These are phyloP conservation scores for Xanthoconium purpureum DNA, from an alignment of 768 basidiomycete genomes.

Conservation along the genomic window DNA sequence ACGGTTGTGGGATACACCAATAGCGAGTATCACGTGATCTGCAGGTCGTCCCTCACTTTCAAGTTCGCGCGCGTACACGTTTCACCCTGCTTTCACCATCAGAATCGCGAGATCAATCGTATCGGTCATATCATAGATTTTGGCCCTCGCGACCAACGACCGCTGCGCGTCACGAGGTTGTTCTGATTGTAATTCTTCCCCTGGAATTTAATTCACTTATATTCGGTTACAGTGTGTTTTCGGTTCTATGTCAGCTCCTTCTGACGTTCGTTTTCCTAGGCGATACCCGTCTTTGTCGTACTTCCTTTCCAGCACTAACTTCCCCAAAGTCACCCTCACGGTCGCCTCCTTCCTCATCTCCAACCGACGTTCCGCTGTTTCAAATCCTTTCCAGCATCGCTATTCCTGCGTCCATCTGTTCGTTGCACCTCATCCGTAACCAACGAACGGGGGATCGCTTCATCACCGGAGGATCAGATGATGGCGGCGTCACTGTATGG, in stretches of 20 bases:
- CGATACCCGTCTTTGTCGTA: conserved; percentile 50
- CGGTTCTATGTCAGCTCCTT: neutral
- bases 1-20: no score
- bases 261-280: conserved; percentile 32
- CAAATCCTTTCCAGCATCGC: conserved; percentile 43
- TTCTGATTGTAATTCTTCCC: conserved; percentile 45
- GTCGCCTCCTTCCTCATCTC: neutral
- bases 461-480: conserved; percentile 72
- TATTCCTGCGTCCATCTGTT: conserved; percentile 43
- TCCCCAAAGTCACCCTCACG: neutral
- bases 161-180: conserved; percentile 4
- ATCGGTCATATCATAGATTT: conserved; percentile 9
- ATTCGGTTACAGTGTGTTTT: conserved; percentile 58
- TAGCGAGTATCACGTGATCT: conserved; percentile 43
- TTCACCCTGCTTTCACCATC: conserved; percentile 11
- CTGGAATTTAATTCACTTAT: conserved; percentile 57
- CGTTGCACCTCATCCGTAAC: conserved; percentile 56
- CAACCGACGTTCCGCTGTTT: conserved; percentile 16
- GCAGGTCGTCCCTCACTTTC: conserved; percentile 33
- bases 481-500: conserved; percentile 80
- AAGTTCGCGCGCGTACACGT: conserved; percentile 9
- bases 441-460: conserved; percentile 56
- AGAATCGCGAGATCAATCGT: conserved; percentile 5
- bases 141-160: conserved; percentile 19
- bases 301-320: conserved; percentile 40